Conservation (phyloP, 768 basidiomycete species). For the Auriscalpium vulgare region DNA sequence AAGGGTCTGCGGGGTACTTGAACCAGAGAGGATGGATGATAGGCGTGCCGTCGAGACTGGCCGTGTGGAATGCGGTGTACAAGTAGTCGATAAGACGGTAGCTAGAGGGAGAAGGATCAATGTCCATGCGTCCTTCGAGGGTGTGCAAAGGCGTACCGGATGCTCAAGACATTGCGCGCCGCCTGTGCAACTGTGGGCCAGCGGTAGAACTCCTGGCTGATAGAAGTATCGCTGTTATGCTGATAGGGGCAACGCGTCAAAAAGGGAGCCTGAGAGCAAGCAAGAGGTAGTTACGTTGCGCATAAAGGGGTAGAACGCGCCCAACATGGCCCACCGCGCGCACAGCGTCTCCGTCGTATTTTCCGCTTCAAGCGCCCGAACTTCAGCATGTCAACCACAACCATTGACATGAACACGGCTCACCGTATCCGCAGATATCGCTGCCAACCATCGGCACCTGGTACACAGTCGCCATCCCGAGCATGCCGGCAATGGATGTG, state of each 20-base stretch:
- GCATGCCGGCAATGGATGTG: slow-evolving; percentile 52
- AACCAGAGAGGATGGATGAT: slow-evolving; percentile 59
- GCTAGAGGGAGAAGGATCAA: slow-evolving; percentile 22
- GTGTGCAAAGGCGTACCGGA: slow-evolving; percentile 36
- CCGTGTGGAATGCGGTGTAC: slow-evolving; percentile 62
- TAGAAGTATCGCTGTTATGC: slow-evolving; percentile 48
- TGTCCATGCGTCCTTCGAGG: background rate
- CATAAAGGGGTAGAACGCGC: slow-evolving; percentile 77
- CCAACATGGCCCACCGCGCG: slow-evolving; percentile 70
- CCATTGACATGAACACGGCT: slow-evolving; percentile 11
- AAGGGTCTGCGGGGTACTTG: slow-evolving; percentile 55
- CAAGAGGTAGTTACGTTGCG: slow-evolving; percentile 43
- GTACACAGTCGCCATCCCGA: slow-evolving; percentile 57
- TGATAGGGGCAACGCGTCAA: slow-evolving; percentile 17
- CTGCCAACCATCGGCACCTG: slow-evolving; percentile 72
- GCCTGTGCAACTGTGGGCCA: slow-evolving; percentile 53
- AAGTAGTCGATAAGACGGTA: slow-evolving; percentile 66
- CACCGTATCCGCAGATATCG: slow-evolving; percentile 65
- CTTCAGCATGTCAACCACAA: background rate
- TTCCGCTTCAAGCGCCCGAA: slow-evolving; percentile 26
- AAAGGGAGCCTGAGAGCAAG: background rate
- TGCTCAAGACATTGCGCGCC: slow-evolving; percentile 51
- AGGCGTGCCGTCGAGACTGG: slow-evolving; percentile 51
- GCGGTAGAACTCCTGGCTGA: slow-evolving; percentile 60
- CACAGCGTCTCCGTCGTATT: slow-evolving; percentile 65